Percentiles rank a stretch among this genome's conserved stretches.
phyloP scores from a whole-genome alignment of 768 basidiomycete species.

The Cystobasidium ongulense region DNA sequence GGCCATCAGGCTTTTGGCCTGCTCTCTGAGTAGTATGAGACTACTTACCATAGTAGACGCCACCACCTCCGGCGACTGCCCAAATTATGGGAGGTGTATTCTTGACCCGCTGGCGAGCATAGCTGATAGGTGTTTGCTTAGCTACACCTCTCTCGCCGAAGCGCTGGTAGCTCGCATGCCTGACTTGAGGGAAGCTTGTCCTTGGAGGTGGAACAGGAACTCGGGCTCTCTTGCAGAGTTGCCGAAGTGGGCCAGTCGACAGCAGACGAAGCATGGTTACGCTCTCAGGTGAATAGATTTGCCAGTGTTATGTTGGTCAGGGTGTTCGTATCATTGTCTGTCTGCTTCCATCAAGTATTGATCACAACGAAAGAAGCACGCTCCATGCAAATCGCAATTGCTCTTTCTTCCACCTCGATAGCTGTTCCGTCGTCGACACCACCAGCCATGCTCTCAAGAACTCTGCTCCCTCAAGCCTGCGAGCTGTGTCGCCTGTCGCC shows the following conservation, averaged over 20 bases:
- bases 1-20: neutral
- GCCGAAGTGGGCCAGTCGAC: neutral
- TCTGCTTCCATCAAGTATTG: neutral
- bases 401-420: neutral
- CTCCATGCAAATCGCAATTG: neutral
- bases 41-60: constrained; percentile 33
- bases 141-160: neutral
- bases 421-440: neutral
- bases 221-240: neutral
- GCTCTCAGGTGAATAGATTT: neutral
- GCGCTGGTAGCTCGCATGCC: neutral
- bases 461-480: neutral
- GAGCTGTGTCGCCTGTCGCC: neutral
- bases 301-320: neutral
- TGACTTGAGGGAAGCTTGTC: neutral
- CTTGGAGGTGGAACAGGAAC: neutral
- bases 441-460: neutral
- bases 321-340: neutral
- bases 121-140: neutral
- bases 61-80: constrained; percentile 30
- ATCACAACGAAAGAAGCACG: neutral
- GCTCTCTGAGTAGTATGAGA: neutral
- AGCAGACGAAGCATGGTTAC: neutral
- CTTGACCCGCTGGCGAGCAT: neutral
- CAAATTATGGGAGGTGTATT: constrained; percentile 29